Conservation (phyloP, 139 green algal species). For the Tetraselmis striata region DNA sequence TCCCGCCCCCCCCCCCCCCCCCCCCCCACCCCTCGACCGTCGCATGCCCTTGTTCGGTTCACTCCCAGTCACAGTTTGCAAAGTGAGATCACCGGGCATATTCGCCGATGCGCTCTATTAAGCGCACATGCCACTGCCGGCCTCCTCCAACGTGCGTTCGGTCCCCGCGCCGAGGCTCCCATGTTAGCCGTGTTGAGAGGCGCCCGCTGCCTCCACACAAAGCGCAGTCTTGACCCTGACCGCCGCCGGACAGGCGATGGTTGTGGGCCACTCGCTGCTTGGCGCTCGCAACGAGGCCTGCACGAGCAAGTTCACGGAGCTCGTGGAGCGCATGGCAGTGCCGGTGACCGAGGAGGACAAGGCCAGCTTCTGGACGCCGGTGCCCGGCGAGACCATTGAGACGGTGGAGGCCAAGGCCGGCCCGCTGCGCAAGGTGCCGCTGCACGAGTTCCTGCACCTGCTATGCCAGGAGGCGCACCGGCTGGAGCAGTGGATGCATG, state of each 20-base stretch:
- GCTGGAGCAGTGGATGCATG: not conserved
- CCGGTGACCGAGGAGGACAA: not conserved
- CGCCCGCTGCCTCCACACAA: no score
- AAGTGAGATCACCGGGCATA: no score
- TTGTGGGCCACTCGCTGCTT: not conserved
- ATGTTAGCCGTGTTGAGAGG: no score
- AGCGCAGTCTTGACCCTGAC: no score
- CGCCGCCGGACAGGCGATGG: not conserved
- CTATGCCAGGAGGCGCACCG: not conserved
- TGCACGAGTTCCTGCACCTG: not conserved
- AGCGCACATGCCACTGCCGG: no score
- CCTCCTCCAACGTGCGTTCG: no score
- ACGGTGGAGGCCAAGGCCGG: not conserved
- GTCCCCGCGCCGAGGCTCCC: no score
- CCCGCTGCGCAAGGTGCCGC: not conserved
- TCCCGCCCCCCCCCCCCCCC: no score
- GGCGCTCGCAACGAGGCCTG: not conserved
- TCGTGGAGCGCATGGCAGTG: not conserved
- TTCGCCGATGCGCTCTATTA: no score
- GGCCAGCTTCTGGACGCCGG: not conserved
- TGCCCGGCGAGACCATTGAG: not conserved
- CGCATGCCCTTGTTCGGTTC: no score
- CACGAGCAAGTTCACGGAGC: not conserved
- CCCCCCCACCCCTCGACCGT: no score
- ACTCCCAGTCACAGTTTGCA: no score